Base-by-base conservation (phyloP, 805 yeast genomes). In the Candida maltosa region DNA sequence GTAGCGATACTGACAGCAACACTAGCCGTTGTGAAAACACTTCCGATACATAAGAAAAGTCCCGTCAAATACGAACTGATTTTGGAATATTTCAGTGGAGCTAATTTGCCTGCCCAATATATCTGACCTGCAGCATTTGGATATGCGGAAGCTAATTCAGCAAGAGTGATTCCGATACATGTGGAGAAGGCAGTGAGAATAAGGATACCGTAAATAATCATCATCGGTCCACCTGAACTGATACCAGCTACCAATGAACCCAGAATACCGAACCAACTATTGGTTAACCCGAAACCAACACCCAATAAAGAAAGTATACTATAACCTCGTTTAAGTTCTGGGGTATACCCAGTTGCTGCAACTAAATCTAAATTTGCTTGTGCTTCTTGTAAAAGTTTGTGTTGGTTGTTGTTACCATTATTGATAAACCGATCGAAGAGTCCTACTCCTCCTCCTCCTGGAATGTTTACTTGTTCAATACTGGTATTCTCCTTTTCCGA, bases 31-130 rank as follows among this genome's bases (percentile, higher is more conserved):
- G 84, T 76, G 54, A 79, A 79, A 12, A 79, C 61, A 2, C 83
- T 54, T 8, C 84, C 83, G 22, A 74, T 72, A 72, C 78, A 76
- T 22, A 80, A 71, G 73, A 78, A 75, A 23, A 80, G 80, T 68
- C n/a, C 83, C 43, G 83, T 75, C 58, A 69, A 44, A 47, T 70
- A 79, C 2, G 84, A 78, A 27, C 69, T 63, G 37, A 76, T 72
- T 16, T 66, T 53, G 8, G 75, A 68, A 35, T 62, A 59, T 37
- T 60, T 62, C 24, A 65, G 66, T 8, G 80, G 80, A 5, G 80
- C 76, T 35, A 76, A 52, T 28, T 70, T 65, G 54, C 68, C 62
- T 6, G 80, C 73, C 82, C 83, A 77, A 40, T 70, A 75, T 49
- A 73, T 73, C 43, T 74, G 79, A 18, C 82, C 81, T 35, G 80